Conservation (phyloP, 495 filamentous ascomycete species). For the Cercophora newfieldiana region DNA sequence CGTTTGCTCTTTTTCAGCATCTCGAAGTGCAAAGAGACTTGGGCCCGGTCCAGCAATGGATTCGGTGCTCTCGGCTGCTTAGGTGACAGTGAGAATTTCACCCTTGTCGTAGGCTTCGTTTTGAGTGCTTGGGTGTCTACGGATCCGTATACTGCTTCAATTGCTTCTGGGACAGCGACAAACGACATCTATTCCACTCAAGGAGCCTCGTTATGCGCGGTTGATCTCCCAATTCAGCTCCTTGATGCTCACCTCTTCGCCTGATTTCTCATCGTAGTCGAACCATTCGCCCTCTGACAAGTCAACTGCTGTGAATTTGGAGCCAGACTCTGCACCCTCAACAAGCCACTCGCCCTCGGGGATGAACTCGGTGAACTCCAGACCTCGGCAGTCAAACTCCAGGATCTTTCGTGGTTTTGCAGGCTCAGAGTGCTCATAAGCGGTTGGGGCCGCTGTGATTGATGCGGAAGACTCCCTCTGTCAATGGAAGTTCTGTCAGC, state of each 20-base stretch:
- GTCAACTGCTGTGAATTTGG: conserved; percentile 78
- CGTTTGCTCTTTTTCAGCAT: no score
- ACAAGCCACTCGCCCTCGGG: conserved; percentile 92
- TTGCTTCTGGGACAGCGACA: no score
- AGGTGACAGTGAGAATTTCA: no score
- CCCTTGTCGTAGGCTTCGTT: no score
- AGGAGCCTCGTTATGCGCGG: conserved; percentile 61
- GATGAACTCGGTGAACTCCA: conserved; percentile 89
- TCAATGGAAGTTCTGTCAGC: neutral
- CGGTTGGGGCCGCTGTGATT: conserved; percentile 68
- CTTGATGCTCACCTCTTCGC: conserved; percentile 69
- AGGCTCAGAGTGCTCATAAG: conserved; percentile 68
- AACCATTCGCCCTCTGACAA: conserved; percentile 78
- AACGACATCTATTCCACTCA: no score
- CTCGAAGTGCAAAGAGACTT: no score
- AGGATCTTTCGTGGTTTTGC: conserved; percentile 74
- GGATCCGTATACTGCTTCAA: no score
- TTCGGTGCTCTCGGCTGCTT: no score
- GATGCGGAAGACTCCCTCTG: conserved; percentile 61
- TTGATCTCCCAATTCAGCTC: conserved; percentile 86
- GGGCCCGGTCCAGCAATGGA: no score
- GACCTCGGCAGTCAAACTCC: conserved; percentile 87
- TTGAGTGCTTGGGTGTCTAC: no score
- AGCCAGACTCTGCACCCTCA: conserved; percentile 74
- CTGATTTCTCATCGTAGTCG: conserved; percentile 62